Base-by-base conservation (phyloP, 2,329 filamentous ascomycete genomes). In the Clonostachys chloroleuca region DNA sequence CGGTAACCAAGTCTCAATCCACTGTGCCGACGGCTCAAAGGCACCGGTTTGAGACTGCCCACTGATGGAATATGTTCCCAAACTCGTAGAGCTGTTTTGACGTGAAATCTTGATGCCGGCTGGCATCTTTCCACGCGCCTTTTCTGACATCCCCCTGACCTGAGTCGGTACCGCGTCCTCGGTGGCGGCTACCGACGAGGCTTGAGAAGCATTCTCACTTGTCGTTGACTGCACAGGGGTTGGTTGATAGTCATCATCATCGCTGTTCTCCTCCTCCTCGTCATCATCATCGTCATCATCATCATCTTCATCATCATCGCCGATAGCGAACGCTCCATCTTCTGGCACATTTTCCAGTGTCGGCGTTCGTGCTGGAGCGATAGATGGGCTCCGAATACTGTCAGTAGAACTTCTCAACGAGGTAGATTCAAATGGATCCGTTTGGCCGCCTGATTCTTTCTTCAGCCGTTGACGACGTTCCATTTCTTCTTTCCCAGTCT, bases 1-100 rank as follows among this genome's bases (percentile, higher is more conserved):
- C 1, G 89, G 87, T n/a, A 96, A 80, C 92, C 92, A 97, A 47
- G 82, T 87, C 56, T 96, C 91, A 54, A 97, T 89, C 92, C 94
- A 97, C 47, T 83, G 74, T 7, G 86, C 72, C 6, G 89, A 89
- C 5, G 92, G 90, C 53, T 86, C 84, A 60, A 97, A 97, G 17
- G 70, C 77, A 42, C 79, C 79, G 35, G 70, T 72, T 12, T 77
- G 68, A 3, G 80, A 77, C 48, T 78, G 73, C 16, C 78, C 75
- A 20, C 81, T 68, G 39, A 78, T 73, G 12, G 84, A 80, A 58
- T 85, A 75, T 56, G 83, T 83, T 49, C 76, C 81, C 35, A 96
- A 74, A 58, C 90, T 96, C 2, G 88, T 88, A 30, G 85, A 89
- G 64, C 91, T 95, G 60, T 94, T 96, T 60, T 96, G 91, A 16